A percentile compares a stretch with the other conserved stretches of the same genome.
These are phyloP conservation scores for Botrytis tulipae DNA, from an alignment of 2,329 filamentous ascomycete genomes.

Conservation along the genomic window DNA sequence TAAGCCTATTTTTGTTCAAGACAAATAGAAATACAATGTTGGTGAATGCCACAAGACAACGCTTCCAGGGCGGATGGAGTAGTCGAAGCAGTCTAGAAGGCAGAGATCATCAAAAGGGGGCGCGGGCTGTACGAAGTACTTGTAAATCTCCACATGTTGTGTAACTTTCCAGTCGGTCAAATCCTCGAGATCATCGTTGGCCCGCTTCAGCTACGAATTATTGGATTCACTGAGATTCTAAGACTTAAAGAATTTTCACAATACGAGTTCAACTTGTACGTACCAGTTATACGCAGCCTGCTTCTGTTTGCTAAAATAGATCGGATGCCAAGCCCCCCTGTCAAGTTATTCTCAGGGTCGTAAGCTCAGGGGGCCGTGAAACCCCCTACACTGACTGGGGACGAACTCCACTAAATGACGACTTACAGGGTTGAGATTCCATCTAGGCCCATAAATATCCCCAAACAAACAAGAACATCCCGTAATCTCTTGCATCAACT, in stretches of 20 bases:
- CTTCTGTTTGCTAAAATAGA: neutral
- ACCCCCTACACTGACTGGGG: neutral
- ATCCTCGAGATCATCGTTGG: neutral
- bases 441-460: neutral
- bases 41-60: neutral
- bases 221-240: neutral
- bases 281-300: neutral
- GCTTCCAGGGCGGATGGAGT: neutral
- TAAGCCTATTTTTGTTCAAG: neutral
- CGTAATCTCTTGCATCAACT: conserved; percentile 1
- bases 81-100: neutral
- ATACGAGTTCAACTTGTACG: neutral
- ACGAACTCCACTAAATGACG: neutral
- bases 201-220: neutral
- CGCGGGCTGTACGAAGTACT: neutral
- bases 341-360: conserved; percentile 4
- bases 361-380: conserved; percentile 2
- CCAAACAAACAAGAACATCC: neutral
- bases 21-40: neutral
- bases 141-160: neutral
- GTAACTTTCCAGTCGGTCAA: neutral
- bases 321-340: neutral
- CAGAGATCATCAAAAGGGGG: neutral
- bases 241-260: neutral
- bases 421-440: conserved; percentile 2